A percentile compares a stretch with the other conserved stretches of the same genome.
Evolutionary conservation across 2,329 filamentous ascomycete genomes (phyloP).

Genomic region (Colletotrichum sp.): DNA sequence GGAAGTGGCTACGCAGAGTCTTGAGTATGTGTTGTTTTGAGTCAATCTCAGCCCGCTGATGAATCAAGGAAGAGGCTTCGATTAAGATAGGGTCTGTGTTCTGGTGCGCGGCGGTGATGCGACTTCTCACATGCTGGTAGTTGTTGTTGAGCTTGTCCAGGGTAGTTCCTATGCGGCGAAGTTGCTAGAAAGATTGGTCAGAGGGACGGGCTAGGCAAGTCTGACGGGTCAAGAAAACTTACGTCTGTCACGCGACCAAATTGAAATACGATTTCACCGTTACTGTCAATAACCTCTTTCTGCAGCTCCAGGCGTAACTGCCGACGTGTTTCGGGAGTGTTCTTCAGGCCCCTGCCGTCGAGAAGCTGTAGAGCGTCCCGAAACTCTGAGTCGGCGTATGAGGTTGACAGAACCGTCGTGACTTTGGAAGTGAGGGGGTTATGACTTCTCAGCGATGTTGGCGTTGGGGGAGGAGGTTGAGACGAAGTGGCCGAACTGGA

Average conservation of each 20-base stretch:
- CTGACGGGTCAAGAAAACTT: conserved; percentile 31
- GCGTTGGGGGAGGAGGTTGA: conserved; percentile 26
- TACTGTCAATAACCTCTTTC: conserved; percentile 90
- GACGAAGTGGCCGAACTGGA: background rate
- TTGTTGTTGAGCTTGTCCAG: conserved; percentile 80
- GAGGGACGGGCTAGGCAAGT: background rate
- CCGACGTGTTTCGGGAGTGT: conserved; percentile 79
- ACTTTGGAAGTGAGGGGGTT: conserved; percentile 83
- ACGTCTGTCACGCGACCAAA: conserved; percentile 92
- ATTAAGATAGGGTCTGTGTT: conserved; percentile 77
- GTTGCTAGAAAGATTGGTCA: conserved; percentile 64
- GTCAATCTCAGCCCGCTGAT: conserved; percentile 76
- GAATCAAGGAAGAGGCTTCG: conserved; percentile 77
- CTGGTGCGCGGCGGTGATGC: conserved; percentile 76
- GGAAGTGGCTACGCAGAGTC: conserved; percentile 82
- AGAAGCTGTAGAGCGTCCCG: conserved; percentile 81
- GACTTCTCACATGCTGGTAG: conserved; percentile 80
- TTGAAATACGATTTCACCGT: conserved; percentile 86
- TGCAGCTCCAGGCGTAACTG: conserved; percentile 84
- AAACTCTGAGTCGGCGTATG: conserved; percentile 92
- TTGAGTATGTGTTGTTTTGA: conserved; percentile 79
- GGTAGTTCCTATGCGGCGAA: conserved; percentile 80
- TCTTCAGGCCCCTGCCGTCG: conserved; percentile 73
- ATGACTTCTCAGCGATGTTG: conserved; percentile 42
- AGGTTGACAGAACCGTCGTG: conserved; percentile 85